Evolutionary conservation across 805 yeast genomes (phyloP), one percentile per base, ranked within the genome.

Genomic region (Kodamaea laetipori): DNA sequence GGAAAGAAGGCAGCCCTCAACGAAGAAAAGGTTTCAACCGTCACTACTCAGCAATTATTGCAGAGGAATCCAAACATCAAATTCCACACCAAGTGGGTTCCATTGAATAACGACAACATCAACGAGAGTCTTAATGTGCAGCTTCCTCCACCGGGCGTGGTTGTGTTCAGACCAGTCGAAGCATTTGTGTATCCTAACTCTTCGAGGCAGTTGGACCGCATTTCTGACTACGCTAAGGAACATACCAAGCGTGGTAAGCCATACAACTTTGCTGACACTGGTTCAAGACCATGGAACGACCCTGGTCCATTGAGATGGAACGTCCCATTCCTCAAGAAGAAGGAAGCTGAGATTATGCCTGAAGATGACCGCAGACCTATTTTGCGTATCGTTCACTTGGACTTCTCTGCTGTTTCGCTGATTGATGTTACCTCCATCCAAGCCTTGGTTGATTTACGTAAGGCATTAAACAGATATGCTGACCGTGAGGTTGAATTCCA

Each of bases 71-170:
- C 73, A 6, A 35, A 36, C n/a, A 50, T 79, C 34, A 64, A 54
- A 49, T 81, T 75, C 54, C 78, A 75, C 46, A 76, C 82, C 2
- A 76, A 75, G 56, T 86, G 92, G 92, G 83, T 85, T 18, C 90
- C 94, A 36, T 63, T 79, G 37, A 59, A 60, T 61, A 65, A 58
- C 64, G 60, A 60, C 62, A 72, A 72, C 32, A 51, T 79, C 43
- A 87, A 90, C 61, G 66, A 76, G 4, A 76, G 74, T 11, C 63
- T 90, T 12, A 58, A 70, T 0, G 77, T 90, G 5, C 61, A 61
- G 11, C 86, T 90, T 1, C 96, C 97, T 11, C 97, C 97, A 21
- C 88, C 92, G 1, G 97, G 97, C 25, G 90, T 90, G 12, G 55
- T 90, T 45, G 95, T 90, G 2, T 90, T 83, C 70, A 78, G 94